Conservation (phyloP, 108 stramenopile species). For the Asterionellopsis glacialis region DNA sequence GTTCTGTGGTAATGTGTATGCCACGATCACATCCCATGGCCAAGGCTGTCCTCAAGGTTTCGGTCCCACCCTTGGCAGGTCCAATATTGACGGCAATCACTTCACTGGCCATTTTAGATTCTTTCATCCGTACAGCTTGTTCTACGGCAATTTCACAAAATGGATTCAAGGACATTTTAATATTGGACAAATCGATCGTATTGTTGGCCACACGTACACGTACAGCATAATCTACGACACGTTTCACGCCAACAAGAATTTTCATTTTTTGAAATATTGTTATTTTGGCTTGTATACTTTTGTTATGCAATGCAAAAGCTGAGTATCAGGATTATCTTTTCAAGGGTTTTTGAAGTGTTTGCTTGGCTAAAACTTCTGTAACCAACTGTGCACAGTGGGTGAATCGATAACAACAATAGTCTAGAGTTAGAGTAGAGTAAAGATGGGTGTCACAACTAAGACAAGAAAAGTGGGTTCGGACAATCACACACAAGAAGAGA, state of each 20-base stretch:
- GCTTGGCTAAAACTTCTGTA: no score
- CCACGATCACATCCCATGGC: conserved; percentile 89
- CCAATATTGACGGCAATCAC: conserved; percentile 96
- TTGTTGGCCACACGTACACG: conserved; percentile 95
- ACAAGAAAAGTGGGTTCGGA: no score
- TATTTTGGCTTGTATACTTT: no score
- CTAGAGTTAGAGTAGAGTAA: no score
- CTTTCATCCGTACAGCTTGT: conserved; percentile 97
- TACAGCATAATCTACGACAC: conserved; percentile 98
- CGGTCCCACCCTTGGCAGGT: conserved; percentile 94
- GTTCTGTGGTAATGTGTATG: conserved; percentile 92
- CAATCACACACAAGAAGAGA: no score
- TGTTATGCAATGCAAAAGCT: no score
- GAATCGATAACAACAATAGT: no score
- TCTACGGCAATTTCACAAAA: conserved; percentile 99
- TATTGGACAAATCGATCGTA: conserved; percentile 94
- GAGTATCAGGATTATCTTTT: no score
- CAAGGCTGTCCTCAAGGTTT: conserved; percentile 91
- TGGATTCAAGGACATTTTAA: conserved; percentile 99
- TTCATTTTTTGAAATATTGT: conserved; percentile 62
- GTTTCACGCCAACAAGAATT: conserved; percentile 96
- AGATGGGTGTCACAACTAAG: no score
- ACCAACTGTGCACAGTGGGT: no score
- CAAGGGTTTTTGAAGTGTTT: no score
- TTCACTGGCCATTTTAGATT: conserved; percentile 76